Evolutionary conservation across 1,139 yeast genomes (phyloP).

Genomic region (Groenewaldozyma sp.): DNA sequence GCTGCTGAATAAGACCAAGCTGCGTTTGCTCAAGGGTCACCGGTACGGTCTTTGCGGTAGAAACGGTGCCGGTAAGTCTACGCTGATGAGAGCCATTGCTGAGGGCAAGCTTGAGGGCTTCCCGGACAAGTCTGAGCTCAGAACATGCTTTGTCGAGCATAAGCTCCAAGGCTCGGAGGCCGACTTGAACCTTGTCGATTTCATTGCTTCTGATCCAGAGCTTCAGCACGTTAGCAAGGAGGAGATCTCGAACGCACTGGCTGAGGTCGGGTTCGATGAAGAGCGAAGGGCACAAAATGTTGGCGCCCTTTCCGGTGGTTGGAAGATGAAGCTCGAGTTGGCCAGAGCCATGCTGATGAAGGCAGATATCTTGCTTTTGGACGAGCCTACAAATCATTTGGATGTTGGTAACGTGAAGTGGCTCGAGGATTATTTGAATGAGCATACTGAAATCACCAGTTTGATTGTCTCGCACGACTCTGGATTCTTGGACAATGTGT

Average conservation of each 20-base stretch:
- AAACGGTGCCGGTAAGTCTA: constrained; percentile 98
- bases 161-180: constrained; percentile 94
- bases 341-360: constrained; percentile 99
- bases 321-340: constrained; percentile 99
- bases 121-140: constrained; percentile 80
- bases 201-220: constrained; percentile 88
- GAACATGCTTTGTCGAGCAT: constrained; percentile 96
- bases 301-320: constrained; percentile 96
- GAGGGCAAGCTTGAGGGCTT: constrained; percentile 97
- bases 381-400: constrained; percentile 99
- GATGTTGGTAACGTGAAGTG: constrained; percentile 98
- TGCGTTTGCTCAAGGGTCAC: constrained; percentile 86
- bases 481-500: constrained; percentile 91
- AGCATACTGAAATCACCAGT: constrained; percentile 95
- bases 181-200: constrained; percentile 75
- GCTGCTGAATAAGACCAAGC: constrained; percentile 84
- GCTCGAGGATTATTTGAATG: constrained; percentile 96
- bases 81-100: constrained; percentile 93
- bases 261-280: constrained; percentile 82
- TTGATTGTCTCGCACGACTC: constrained; percentile 99
- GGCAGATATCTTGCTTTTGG: constrained; percentile 95
- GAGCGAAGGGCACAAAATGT: constrained; percentile 84
- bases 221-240: constrained; percentile 50
- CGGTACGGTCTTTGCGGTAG: constrained; percentile 97
- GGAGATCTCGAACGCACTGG: constrained; percentile 68